Evolutionary conservation across 2,329 filamentous ascomycete genomes (phyloP).

Genomic region (Scedosporium dehoogii): DNA sequence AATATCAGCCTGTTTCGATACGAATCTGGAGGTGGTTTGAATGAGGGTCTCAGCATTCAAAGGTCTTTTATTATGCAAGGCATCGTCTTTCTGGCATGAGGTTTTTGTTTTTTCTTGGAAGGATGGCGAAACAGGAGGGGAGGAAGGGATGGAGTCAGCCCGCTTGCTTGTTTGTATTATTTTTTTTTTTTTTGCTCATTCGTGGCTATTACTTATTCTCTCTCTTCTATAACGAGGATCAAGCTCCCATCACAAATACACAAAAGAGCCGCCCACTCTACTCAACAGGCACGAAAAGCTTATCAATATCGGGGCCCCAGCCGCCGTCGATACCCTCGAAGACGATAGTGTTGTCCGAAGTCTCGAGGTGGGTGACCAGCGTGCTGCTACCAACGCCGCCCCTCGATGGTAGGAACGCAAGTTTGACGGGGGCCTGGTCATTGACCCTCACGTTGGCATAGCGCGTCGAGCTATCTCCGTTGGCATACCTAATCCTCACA

Average conservation of each 20-base stretch:
- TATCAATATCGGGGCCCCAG: slow-evolving; percentile 44
- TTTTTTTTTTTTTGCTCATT: not conserved
- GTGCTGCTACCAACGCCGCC: slow-evolving; percentile 33
- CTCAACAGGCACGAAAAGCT: slow-evolving; percentile 38
- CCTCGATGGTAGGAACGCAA: slow-evolving; percentile 45
- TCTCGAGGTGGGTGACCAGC: slow-evolving; percentile 36
- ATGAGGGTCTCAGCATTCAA: not conserved
- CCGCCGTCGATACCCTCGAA: slow-evolving; percentile 29
- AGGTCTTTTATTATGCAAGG: not conserved
- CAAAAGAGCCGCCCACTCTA: not conserved
- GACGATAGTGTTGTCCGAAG: slow-evolving; percentile 38
- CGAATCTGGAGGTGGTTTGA: not conserved
- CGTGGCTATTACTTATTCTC: not conserved
- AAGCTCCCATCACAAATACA: slow-evolving; percentile 10
- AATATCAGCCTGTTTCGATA: not conserved
- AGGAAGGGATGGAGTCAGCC: not conserved
- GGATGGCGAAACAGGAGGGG: not conserved
- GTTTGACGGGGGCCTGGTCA: slow-evolving; percentile 30
- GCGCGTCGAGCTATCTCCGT: slow-evolving; percentile 42
- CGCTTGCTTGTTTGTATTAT: not conserved
- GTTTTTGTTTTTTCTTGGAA: not conserved
- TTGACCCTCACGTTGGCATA: slow-evolving; percentile 48
- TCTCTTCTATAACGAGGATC: not conserved
- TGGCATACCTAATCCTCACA: slow-evolving; percentile 43
- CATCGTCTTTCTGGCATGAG: not conserved